Evolutionary conservation across 257 asterid genomes (phyloP).

Genomic region (Coffea canephora): DNA sequence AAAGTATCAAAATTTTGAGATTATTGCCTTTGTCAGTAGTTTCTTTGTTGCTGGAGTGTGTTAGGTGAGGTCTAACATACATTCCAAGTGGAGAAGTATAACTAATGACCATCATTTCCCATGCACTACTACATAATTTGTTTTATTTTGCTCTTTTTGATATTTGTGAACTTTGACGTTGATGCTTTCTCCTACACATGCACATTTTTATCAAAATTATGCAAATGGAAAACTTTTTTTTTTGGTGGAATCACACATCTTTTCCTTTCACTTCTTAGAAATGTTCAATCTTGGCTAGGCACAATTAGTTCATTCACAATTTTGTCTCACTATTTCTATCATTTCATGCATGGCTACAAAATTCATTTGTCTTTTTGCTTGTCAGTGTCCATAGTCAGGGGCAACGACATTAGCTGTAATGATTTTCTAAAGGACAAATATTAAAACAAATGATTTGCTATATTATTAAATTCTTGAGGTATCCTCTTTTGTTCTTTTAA

Average conservation of each 20-base stretch:
- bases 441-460: background rate
- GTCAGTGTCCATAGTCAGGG: background rate
- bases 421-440: too few species aligned
- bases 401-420: background rate
- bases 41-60: background rate
- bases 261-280: background rate
- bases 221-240: background rate
- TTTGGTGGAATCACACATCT: too few species aligned
- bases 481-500: too few species aligned
- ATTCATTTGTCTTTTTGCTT: background rate
- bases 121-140: background rate
- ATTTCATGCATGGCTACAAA: conserved; percentile 5
- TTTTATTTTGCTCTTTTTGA: background rate
- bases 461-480: too few species aligned
- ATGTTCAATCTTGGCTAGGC: background rate
- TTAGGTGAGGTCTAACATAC: conserved; percentile 1
- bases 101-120: background rate
- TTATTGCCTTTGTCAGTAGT: too few species aligned
- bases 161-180: conserved; percentile 4
- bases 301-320: background rate
- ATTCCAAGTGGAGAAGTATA: background rate
- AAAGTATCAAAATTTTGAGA: background rate
- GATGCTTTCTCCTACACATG: background rate
- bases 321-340: background rate
- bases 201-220: too few species aligned